These are phyloP conservation scores for Yamadazyma atmosphaerica DNA, from an alignment of 1,139 yeast genomes.

Conservation along the genomic window DNA sequence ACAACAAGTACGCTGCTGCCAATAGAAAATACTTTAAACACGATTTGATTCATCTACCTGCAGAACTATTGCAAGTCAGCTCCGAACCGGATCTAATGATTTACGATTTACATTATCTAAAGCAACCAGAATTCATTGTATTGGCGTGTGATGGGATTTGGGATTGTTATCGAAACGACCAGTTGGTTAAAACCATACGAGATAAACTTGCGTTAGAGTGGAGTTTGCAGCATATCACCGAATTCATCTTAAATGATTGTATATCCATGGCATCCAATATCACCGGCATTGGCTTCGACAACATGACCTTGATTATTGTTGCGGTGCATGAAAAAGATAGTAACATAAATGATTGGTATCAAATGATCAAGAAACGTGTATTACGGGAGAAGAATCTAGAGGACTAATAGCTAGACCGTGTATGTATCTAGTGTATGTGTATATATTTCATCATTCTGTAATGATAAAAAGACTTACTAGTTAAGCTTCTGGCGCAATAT, in stretches of 20 bases:
- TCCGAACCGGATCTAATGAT: conserved; percentile 70
- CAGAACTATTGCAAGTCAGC: conserved; percentile 53
- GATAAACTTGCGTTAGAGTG: conserved; percentile 59
- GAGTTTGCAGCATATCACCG: conserved; percentile 58
- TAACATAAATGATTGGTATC: conserved; percentile 58
- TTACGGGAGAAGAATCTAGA: conserved; percentile 43
- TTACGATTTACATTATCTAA: conserved; percentile 41
- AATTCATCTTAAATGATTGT: conserved; percentile 62
- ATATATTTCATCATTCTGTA: no score
- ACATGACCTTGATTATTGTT: conserved; percentile 70
- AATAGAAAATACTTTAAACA: conserved; percentile 22
- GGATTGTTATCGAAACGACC: conserved; percentile 70
- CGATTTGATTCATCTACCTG: conserved; percentile 34
- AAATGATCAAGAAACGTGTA: conserved; percentile 48
- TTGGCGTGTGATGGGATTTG: conserved; percentile 80
- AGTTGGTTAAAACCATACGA: conserved; percentile 54
- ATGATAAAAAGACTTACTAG: no score
- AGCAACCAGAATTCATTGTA: conserved; percentile 60
- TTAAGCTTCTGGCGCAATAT: no score
- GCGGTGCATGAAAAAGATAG: conserved; percentile 51
- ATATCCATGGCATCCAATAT: conserved; percentile 70
- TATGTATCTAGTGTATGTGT: background rate
- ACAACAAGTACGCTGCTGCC: conserved; percentile 26
- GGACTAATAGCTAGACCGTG: conserved; percentile 1
- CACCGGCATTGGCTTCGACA: conserved; percentile 80